Conservation (phyloP, 768 basidiomycete genomes). For the Ramaria sp. region DNA sequence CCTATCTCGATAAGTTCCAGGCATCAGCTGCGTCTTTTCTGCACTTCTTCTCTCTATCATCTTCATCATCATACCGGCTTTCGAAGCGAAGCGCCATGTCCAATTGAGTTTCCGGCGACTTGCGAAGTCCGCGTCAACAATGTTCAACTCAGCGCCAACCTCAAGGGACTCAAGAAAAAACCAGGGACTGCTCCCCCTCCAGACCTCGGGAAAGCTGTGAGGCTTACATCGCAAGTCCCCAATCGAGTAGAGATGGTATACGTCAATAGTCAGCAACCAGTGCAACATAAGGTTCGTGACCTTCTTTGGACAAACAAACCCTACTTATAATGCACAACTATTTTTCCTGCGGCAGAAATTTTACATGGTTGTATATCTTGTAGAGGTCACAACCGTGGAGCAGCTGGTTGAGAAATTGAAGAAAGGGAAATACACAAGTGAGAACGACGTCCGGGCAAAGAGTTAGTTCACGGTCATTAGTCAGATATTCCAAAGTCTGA, state of each 20-base stretch:
- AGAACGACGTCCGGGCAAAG: conserved; percentile 50
- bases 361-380: conserved; percentile 75
- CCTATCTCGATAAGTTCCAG: conserved; percentile 33
- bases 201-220: conserved; percentile 38
- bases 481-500: neutral
- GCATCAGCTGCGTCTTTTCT: conserved; percentile 78
- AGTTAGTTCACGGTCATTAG: conserved; percentile 35
- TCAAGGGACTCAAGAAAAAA: conserved; percentile 92
- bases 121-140: conserved; percentile 86
- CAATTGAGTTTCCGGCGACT: conserved; percentile 83
- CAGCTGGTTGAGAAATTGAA: conserved; percentile 60
- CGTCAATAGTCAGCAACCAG: conserved; percentile 77
- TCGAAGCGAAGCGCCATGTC: conserved; percentile 47
- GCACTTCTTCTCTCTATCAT: conserved; percentile 76
- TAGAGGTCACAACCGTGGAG: conserved; percentile 63
- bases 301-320: neutral
- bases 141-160: conserved; percentile 53
- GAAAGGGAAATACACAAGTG: conserved; percentile 52
- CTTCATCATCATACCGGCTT: conserved; percentile 38
- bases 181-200: conserved; percentile 91
- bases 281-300: conserved; percentile 51
- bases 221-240: conserved; percentile 30
- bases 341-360: conserved; percentile 53
- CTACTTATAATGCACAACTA: neutral
- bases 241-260: conserved; percentile 84